phyloP scores from a whole-genome alignment of 306 rosid species.

The Ormosia emarginata region DNA sequence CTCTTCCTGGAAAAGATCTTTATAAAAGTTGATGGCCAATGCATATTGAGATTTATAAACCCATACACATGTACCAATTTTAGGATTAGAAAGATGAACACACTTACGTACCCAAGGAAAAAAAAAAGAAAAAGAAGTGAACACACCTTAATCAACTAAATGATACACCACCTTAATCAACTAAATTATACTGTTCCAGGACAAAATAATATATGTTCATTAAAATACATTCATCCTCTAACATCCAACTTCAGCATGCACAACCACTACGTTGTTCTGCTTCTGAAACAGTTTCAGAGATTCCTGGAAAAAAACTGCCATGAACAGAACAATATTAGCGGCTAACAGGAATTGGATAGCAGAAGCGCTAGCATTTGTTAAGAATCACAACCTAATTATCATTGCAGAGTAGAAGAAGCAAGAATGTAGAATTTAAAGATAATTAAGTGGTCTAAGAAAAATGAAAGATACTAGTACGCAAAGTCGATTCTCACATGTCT shows the following conservation, averaged over 20 bases:
- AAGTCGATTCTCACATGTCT: constrained; percentile 52
- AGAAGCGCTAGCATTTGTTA: background rate
- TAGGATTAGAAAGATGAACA: background rate
- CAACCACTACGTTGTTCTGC: constrained; percentile 67
- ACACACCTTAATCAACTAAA: background rate
- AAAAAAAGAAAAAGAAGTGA: background rate
- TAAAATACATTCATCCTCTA: constrained; percentile 3
- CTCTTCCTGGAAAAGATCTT: too few relatives aligned
- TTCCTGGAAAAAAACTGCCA: constrained; percentile 75
- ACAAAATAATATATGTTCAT: background rate
- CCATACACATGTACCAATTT: background rate
- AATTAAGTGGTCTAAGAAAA: background rate
- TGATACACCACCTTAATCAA: background rate
- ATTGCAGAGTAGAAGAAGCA: background rate
- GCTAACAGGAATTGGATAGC: background rate
- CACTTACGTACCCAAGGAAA: too few relatives aligned
- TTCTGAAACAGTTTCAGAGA: constrained; percentile 72
- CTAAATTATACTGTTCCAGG: background rate
- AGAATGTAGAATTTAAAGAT: background rate
- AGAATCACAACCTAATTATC: background rate
- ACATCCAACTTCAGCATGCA: constrained; percentile 50
- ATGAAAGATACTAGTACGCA: background rate
- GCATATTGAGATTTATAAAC: background rate
- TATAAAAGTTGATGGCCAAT: too few relatives aligned
- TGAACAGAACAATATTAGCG: background rate